Conservation (phyloP, 1,284 basidiomycete species). For the Ceratobasidium sp. region DNA sequence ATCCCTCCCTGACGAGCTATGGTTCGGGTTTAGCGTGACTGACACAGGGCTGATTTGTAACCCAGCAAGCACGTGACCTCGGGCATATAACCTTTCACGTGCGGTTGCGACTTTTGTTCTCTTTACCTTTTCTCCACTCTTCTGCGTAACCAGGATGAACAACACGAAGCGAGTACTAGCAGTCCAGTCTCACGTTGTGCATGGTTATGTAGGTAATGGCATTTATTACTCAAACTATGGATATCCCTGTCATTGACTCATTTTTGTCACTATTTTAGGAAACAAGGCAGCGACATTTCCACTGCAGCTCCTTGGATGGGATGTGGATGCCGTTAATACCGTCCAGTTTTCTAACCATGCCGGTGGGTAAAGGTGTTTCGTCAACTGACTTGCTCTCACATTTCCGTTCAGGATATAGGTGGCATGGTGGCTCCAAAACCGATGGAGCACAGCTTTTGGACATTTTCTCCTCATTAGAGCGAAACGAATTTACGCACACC, state of each 20-base stretch:
- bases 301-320: conserved; percentile 93
- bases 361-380: conserved; percentile 63
- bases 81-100: neutral
- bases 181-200: conserved; percentile 94
- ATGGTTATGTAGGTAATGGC: conserved; percentile 90
- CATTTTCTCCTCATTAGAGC: conserved; percentile 76
- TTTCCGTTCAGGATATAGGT: conserved; percentile 73
- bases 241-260: conserved; percentile 17
- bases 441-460: conserved; percentile 73
- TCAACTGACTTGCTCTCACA: neutral
- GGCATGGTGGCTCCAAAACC: conserved; percentile 79
- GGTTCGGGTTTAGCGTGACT: too few relatives aligned
- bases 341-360: conserved; percentile 94
- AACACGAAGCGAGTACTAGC: conserved; percentile 65
- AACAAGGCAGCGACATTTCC: conserved; percentile 94
- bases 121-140: neutral
- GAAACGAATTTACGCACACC: conserved; percentile 79
- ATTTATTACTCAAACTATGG: neutral
- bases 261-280: conserved; percentile 19
- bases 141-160: conserved; percentile 14
- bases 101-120: neutral
- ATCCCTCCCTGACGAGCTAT: too few relatives aligned
- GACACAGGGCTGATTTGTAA: neutral
- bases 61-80: neutral
- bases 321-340: conserved; percentile 97